Evolutionary conservation across 108 stramenopile species (phyloP).

Genomic region (Conticribra weissflogii): DNA sequence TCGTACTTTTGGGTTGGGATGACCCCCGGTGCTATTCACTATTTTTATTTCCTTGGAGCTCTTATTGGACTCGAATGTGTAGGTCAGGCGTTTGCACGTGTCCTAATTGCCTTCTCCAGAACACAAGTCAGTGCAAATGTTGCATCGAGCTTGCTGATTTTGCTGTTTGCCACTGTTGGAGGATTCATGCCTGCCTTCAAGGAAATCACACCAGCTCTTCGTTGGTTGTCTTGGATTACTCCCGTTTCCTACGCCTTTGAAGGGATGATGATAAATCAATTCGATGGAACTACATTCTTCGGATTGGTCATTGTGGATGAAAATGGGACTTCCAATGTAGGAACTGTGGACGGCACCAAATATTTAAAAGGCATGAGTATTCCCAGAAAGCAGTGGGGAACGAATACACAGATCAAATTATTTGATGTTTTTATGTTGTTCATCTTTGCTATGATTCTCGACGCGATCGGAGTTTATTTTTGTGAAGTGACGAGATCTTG

Average conservation of each 20-base stretch:
- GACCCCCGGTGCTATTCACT: slow-evolving; percentile 34
- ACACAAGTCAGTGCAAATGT: slow-evolving; percentile 51
- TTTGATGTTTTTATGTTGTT: slow-evolving; percentile 49
- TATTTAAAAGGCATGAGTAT: slow-evolving; percentile 15
- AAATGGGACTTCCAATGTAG: slow-evolving; percentile 16
- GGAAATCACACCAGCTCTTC: slow-evolving; percentile 20
- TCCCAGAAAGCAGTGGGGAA: slow-evolving; percentile 21
- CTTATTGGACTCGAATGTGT: slow-evolving; percentile 46
- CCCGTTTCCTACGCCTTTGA: slow-evolving; percentile 49
- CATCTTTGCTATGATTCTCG: slow-evolving; percentile 40
- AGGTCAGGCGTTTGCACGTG: slow-evolving; percentile 47
- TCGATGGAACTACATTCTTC: slow-evolving; percentile 2
- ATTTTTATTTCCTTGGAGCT: slow-evolving; percentile 46
- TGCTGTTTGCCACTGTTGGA: slow-evolving; percentile 42
- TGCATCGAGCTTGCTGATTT: slow-evolving; percentile 28
- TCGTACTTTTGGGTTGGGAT: slow-evolving; percentile 57
- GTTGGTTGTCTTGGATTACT: slow-evolving; percentile 50
- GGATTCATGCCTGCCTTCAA: slow-evolving; percentile 50
- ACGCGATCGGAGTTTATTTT: slow-evolving; percentile 29
- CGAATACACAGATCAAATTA: slow-evolving; percentile 31
- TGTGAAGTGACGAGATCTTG: slow-evolving; percentile 28
- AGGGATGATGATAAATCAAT: slow-evolving; percentile 31
- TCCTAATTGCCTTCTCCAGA: slow-evolving; percentile 43
- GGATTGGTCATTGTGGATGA: slow-evolving; percentile 16
- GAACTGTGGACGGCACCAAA: slow-evolving; percentile 26